Percentiles rank a stretch among this genome's conserved stretches.
Evolutionary conservation across 805 yeast species (phyloP).

Genomic region (Peterozyma toletana): DNA sequence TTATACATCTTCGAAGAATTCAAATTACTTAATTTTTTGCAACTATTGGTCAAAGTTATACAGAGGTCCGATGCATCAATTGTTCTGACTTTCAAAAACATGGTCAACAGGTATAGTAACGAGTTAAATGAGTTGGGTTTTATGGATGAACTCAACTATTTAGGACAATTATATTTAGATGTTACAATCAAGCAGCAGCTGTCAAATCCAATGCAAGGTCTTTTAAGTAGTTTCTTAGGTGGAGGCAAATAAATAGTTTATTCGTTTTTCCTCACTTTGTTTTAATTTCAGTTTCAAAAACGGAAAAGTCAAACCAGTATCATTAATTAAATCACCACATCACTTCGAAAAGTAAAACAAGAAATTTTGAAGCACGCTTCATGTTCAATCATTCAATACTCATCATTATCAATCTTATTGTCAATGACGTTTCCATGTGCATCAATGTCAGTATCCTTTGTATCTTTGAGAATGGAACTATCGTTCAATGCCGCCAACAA

Average conservation of each 20-base stretch:
- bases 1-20: conserved; percentile 17
- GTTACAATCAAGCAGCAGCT: conserved; percentile 35
- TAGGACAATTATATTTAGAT: conserved; percentile 21
- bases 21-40: conserved; percentile 60
- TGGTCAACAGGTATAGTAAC: conserved; percentile 32
- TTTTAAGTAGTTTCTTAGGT: conserved; percentile 69
- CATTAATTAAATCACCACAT: too few species aligned
- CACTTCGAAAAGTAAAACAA: too few species aligned
- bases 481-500: conserved; percentile 54
- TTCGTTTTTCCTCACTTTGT: neutral
- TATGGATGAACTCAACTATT: conserved; percentile 17
- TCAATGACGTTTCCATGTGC: conserved; percentile 19
- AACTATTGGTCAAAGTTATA: conserved; percentile 54
- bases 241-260: conserved; percentile 18
- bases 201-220: conserved; percentile 52
- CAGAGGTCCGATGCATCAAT: conserved; percentile 34
- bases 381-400: conserved; percentile 13
- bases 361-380: too few species aligned
- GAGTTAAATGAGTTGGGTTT: conserved; percentile 14
- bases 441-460: conserved; percentile 14
- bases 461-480: conserved; percentile 41
- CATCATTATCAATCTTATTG: conserved; percentile 17
- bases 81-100: conserved; percentile 29
- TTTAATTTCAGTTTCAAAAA: neutral
- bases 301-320: too few species aligned